These are phyloP conservation scores for Tuctoria greenei DNA, from an alignment of 176 grass and related monocot genomes.

Conservation along the genomic window DNA sequence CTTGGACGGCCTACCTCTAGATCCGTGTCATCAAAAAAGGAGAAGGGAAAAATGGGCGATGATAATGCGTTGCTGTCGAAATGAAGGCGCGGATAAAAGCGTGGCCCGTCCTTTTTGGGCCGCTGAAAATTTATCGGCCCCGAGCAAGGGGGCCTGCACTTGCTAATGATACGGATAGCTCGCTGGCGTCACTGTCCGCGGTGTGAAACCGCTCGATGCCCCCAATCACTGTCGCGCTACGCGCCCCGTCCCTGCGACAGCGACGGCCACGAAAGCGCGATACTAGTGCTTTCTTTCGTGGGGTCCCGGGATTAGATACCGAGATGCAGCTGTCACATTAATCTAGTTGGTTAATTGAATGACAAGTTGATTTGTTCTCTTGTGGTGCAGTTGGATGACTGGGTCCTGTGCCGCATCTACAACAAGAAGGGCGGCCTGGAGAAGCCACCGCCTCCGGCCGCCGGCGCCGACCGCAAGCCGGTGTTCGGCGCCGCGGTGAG, in stretches of 20 bases:
- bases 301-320: neutral
- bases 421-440: conserved; percentile 82
- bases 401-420: conserved; percentile 96
- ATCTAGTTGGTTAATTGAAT: neutral
- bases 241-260: conserved; percentile 13
- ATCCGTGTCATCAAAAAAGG: neutral
- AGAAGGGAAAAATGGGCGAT: neutral
- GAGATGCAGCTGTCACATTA: neutral
- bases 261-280: neutral
- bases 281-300: neutral
- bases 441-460: conserved; percentile 16
- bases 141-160: conserved; percentile 20
- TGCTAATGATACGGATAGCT: conserved; percentile 19
- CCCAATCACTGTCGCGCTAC: too few species aligned
- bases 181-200: neutral
- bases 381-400: conserved; percentile 73
- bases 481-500: conserved; percentile 15
- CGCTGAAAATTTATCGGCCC: conserved; percentile 5
- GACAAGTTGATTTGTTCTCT: neutral
- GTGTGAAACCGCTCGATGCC: conserved; percentile 39
- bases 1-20: neutral
- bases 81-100: conserved; percentile 22
- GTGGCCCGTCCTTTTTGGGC: conserved; percentile 35
- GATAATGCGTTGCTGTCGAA: conserved; percentile 26
- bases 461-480: conserved; percentile 25